phyloP scores from a whole-genome alignment of 2,329 filamentous ascomycete genomes.

The Aspergillus melleus region DNA sequence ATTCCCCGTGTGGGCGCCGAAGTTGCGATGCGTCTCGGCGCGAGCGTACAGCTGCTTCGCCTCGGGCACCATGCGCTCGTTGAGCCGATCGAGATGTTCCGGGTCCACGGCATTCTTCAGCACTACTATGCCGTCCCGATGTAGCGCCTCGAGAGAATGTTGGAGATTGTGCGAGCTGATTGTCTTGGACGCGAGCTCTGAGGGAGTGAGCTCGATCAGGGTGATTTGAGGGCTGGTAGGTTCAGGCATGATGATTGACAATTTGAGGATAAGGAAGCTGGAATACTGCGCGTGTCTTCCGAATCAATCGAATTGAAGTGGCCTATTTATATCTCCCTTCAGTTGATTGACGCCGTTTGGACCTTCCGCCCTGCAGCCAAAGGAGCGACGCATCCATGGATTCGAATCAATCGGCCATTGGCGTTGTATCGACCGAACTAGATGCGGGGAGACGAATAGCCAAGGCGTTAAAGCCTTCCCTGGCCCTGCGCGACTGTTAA shows the following conservation, averaged over 20 bases:
- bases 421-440: too few species aligned
- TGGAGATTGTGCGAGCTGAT: constrained; percentile 25
- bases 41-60: constrained; percentile 33
- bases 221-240: not conserved
- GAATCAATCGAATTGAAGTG: not conserved
- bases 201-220: not conserved
- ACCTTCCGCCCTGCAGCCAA: too few species aligned
- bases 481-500: too few species aligned
- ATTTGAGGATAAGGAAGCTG: too few species aligned
- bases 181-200: not conserved
- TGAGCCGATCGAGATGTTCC: constrained; percentile 34
- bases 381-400: too few species aligned
- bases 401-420: too few species aligned
- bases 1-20: constrained; percentile 35
- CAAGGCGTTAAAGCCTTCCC: too few species aligned
- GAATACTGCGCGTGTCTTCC: too few species aligned
- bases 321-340: too few species aligned
- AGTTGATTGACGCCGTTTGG: too few species aligned
- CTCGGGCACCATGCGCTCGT: constrained; percentile 30
- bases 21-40: constrained; percentile 26
- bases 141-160: constrained; percentile 27
- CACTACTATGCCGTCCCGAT: constrained; percentile 40
- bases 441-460: too few species aligned
- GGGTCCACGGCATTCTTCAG: constrained; percentile 38
- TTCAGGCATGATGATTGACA: not conserved